phyloP scores from a whole-genome alignment of 441 rosid species.

The Manihot esculenta region DNA sequence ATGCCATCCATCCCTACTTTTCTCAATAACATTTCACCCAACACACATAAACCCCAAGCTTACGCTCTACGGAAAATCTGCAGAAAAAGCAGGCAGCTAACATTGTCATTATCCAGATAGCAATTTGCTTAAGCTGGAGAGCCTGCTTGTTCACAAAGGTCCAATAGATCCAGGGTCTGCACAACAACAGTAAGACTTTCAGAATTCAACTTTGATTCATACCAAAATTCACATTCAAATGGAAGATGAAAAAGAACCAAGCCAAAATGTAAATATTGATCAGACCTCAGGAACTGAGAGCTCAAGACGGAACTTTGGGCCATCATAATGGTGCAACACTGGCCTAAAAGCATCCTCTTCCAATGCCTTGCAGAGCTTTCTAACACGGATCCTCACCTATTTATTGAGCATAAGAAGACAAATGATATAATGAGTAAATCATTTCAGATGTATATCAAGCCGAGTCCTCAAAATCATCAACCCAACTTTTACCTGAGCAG shows the following conservation, averaged over 20 bases:
- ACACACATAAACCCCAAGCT: slow-evolving; percentile 39
- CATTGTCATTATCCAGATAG: slow-evolving; percentile 17
- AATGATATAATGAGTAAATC: not conserved
- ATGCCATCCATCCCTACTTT: slow-evolving; percentile 31
- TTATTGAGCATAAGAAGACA: slow-evolving; percentile 3
- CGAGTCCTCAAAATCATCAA: not conserved
- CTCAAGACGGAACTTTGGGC: slow-evolving; percentile 95
- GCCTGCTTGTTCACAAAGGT: slow-evolving; percentile 93
- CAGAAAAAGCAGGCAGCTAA: slow-evolving; percentile 33
- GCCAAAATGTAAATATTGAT: not conserved
- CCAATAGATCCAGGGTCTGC: slow-evolving; percentile 89
- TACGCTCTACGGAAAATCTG: slow-evolving; percentile 42
- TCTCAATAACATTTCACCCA: slow-evolving; percentile 32
- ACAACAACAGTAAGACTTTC: slow-evolving; percentile 21
- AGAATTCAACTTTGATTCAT: not conserved
- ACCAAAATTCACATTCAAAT: not conserved
- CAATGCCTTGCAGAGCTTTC: slow-evolving; percentile 88
- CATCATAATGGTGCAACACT: slow-evolving; percentile 95
- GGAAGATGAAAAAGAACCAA: not conserved
- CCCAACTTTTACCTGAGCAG: slow-evolving; percentile 74
- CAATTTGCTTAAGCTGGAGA: slow-evolving; percentile 44
- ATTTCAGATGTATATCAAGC: not conserved
- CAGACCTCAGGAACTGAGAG: slow-evolving; percentile 97
- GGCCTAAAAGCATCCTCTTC: slow-evolving; percentile 99
- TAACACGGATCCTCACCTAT: slow-evolving; percentile 81